Base-by-base conservation (phyloP, 805 yeast genomes). In the Yamadazyma endophytica region DNA sequence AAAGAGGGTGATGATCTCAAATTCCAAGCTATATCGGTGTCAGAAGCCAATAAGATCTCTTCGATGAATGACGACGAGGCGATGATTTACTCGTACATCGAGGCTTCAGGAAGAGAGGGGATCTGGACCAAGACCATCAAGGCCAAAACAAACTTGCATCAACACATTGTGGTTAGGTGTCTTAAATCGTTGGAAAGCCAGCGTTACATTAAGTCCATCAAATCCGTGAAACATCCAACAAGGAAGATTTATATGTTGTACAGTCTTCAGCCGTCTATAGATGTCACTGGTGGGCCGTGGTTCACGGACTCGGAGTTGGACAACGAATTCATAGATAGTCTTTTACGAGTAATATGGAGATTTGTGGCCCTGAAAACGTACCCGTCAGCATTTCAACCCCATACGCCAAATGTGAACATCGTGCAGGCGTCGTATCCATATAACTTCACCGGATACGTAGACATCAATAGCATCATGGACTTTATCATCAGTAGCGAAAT, bases 231-330 rank as follows among this genome's bases (percentile, higher is more conserved):
- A 36, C 79, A 75, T 56, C 97, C 97, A 9, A 90, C 97, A 1
- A 73, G 98, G 43, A 92, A 92, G 51, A 90, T 92, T 20, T 94
- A 90, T 58, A 92, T 92, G 97, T 69, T 92, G 32, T 90, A 89
- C 54, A 80, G 86, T 50, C 64, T 92, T 43, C 96, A 88, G 53
- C 98, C 98, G 4, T 82, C 95, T 3, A 80, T 86, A 19, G 97
- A 90, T 44, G 92, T 92, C 22, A 92, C 97, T 0, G 98, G 98
- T 42, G 98, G 98, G 4, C 97, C 97, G 4, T 92, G 98, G 98
- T 92, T 89, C 53, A 88, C 97, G 0, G 98, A 92, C 53, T 79
- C 89, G 21, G 97, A 92, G 57, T 68, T 92, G 35, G 98, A 92
- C 53, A 79, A 87, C 3, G 97, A 90, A 56, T 92, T 92, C 49